Percentiles rank a stretch among this genome's conserved stretches.
Conservation (phyloP, 148 eudicot genomes). For the Camellia lanceoleosa region DNA sequence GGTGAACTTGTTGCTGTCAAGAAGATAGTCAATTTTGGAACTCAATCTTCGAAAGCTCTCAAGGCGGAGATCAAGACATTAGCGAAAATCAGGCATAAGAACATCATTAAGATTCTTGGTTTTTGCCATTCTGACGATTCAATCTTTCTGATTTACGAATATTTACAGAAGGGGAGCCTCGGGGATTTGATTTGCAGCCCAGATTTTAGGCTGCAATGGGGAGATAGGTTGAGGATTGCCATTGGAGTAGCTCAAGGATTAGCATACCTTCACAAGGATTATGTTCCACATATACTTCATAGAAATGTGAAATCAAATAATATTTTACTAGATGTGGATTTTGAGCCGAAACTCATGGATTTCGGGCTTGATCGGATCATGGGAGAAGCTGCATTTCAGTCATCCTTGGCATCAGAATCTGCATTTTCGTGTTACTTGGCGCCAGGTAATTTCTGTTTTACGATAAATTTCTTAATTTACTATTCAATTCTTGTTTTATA, state of each 20-base stretch:
- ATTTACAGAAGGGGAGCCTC: slow-evolving; percentile 66
- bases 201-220: slow-evolving; percentile 58
- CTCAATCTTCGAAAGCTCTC: slow-evolving; percentile 52
- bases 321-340: slow-evolving; percentile 62
- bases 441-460: slow-evolving; percentile 45
- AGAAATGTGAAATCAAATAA: slow-evolving; percentile 68
- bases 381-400: slow-evolving; percentile 63
- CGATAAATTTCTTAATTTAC: not conserved
- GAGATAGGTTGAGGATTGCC: slow-evolving; percentile 60
- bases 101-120: slow-evolving; percentile 63
- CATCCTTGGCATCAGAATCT: slow-evolving; percentile 51
- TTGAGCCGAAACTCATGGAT: slow-evolving; percentile 75
- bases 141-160: slow-evolving; percentile 66
- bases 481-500: not conserved
- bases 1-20: slow-evolving; percentile 80
- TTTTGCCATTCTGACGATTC: slow-evolving; percentile 65
- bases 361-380: slow-evolving; percentile 69
- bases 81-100: slow-evolving; percentile 83
- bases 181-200: slow-evolving; percentile 61
- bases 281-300: slow-evolving; percentile 63
- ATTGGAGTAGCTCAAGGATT: slow-evolving; percentile 85
- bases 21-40: slow-evolving; percentile 46
- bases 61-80: slow-evolving; percentile 74
- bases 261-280: slow-evolving; percentile 81
- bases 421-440: slow-evolving; percentile 64